Evolutionary conservation across 2,329 filamentous ascomycete genomes (phyloP), one percentile per base, ranked within the genome.

Genomic region (Claviceps maximensis): DNA sequence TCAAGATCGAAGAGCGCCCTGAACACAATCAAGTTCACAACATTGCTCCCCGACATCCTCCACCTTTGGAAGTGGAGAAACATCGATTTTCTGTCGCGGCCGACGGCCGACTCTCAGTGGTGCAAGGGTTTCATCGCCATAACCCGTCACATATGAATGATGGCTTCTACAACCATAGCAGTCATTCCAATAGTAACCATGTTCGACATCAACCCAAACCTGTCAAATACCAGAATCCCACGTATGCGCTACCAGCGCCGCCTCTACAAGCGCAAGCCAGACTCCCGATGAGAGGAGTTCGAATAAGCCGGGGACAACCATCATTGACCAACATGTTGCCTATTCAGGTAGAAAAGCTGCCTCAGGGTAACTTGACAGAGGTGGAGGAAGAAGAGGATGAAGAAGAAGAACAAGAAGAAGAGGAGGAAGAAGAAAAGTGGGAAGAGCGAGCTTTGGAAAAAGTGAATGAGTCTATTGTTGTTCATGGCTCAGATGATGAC

Each of bases 201-300:
- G 44, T 57, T 27, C 53, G 58, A 50, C 48, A 52, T 47, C 55
- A 52, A 36, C 59, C 55, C 21, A 58, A 58, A 33, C 38, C 53
- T 8, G 55, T 55, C 36, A 57, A 55, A 6, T 56, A 56, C 53
- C 47, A 59, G 52, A 54, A 56, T 17, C 49, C 53, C 27, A 49
- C 55, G 8, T 59, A 58, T 25, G 44, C 47, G 29, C 60, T 59
- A 19, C 60, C 61, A 6, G 56, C 56, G 13, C 63, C 42, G 41
- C 23, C 41, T 3, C 3, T 48, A 4, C 47, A 60, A 27, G 61
- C 53, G 21, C 63, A 65, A 23, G 59, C 67, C 19, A 69, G 65
- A 48, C 62, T 73, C n/a, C 65, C 73, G 0, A 59, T 73, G 54
- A 68, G 73, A 21, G 69, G 55, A n/a, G 50, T 53, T 36, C 52